A percentile compares a stretch with the other conserved stretches of the same genome.
Evolutionary conservation across 371 early-diverging fungal species (phyloP).

Genomic region (Mucor sp.): DNA sequence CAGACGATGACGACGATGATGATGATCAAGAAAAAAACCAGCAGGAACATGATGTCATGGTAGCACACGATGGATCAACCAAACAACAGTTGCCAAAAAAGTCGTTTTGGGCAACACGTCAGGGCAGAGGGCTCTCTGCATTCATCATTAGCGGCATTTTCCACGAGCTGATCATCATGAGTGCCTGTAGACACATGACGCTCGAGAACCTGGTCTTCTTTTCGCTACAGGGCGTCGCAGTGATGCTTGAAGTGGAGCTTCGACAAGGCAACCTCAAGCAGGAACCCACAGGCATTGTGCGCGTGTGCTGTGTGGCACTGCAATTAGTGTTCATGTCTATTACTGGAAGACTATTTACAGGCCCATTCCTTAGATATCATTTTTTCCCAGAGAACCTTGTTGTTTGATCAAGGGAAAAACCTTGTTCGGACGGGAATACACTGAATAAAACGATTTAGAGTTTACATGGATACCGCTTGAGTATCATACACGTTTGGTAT

Average conservation of each 20-base stretch:
- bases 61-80: background rate
- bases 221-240: slow-evolving; percentile 30
- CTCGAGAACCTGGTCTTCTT: slow-evolving; percentile 40
- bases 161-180: slow-evolving; percentile 43
- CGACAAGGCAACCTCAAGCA: slow-evolving; percentile 19
- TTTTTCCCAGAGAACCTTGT: slow-evolving; percentile 9
- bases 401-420: background rate
- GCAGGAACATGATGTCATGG: background rate
- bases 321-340: slow-evolving; percentile 19
- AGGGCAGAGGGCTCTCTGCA: slow-evolving; percentile 22
- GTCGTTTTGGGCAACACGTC: slow-evolving; percentile 5
- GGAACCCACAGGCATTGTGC: slow-evolving; percentile 17
- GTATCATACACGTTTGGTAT: background rate
- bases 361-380: slow-evolving; percentile 25
- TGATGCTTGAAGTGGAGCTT: slow-evolving; percentile 23
- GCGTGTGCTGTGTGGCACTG: slow-evolving; percentile 6
- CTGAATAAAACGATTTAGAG: background rate
- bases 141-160: slow-evolving; percentile 41
- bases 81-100: background rate
- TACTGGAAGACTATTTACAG: slow-evolving; percentile 24
- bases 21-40: background rate
- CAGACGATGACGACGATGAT: background rate
- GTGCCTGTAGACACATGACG: slow-evolving; percentile 34
- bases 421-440: background rate
- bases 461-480: background rate